Evolutionary conservation across 345 rosid species (phyloP).

Genomic region (Salix dunnii): DNA sequence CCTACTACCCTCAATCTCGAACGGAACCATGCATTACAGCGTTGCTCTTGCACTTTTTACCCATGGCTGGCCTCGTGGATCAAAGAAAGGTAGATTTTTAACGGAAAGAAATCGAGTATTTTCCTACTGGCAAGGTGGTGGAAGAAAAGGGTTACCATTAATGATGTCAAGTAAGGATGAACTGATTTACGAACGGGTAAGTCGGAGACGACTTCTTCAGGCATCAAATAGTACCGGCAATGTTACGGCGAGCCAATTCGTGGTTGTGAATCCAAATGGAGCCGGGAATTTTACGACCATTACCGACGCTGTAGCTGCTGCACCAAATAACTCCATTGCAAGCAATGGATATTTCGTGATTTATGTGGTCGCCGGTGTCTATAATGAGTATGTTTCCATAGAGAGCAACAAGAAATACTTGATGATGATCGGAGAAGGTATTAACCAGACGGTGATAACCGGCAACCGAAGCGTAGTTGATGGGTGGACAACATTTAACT

Average conservation of each 20-base stretch:
- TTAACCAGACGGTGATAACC: constrained; percentile 46
- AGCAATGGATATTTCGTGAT: constrained; percentile 38
- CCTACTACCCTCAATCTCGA: constrained; percentile 11
- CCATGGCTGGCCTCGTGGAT: constrained; percentile 22
- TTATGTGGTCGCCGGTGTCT: constrained; percentile 41
- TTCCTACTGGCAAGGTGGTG: not conserved
- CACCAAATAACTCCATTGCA: constrained; percentile 31
- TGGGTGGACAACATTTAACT: constrained; percentile 51
- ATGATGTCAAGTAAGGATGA: not conserved
- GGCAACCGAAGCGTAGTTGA: constrained; percentile 44
- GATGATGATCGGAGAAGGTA: constrained; percentile 56
- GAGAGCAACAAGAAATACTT: constrained; percentile 36
- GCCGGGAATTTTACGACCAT: constrained; percentile 35
- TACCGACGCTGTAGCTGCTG: constrained; percentile 45
- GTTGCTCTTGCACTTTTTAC: constrained; percentile 32
- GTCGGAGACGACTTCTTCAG: constrained; percentile 3
- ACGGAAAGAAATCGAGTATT: constrained; percentile 4
- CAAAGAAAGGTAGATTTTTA: not conserved
- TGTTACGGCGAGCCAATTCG: constrained; percentile 14
- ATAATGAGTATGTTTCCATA: constrained; percentile 47
- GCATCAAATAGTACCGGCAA: not conserved
- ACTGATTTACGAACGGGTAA: constrained; percentile 2
- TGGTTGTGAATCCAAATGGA: constrained; percentile 40
- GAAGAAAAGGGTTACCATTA: not conserved
- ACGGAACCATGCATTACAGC: constrained; percentile 22